Evolutionary conservation across 202 grass and related monocot genomes (phyloP).

Genomic region (Panicum hallii): DNA sequence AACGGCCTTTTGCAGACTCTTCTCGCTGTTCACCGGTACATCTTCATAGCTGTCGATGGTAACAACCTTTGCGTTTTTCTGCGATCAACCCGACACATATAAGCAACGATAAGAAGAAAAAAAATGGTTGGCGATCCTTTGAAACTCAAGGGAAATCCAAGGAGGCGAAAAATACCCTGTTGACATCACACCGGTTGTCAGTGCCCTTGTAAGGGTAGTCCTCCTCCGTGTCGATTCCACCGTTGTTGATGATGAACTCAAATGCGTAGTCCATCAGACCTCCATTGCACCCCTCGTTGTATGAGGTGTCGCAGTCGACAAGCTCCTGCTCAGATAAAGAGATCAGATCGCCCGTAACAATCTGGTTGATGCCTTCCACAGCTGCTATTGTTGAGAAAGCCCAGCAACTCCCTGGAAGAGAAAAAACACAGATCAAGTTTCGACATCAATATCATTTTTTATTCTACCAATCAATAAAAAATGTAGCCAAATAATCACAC

Average conservation of each 20-base stretch:
- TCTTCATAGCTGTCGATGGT: slow-evolving; percentile 74
- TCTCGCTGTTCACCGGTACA: slow-evolving; percentile 65
- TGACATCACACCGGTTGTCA: slow-evolving; percentile 62
- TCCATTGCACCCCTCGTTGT: slow-evolving; percentile 88
- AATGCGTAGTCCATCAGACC: slow-evolving; percentile 94
- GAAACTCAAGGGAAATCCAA: background rate
- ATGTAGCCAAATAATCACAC: background rate
- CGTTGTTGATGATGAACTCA: slow-evolving; percentile 82
- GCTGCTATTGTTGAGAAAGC: slow-evolving; percentile 86
- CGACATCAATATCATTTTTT: background rate
- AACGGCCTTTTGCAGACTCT: slow-evolving; percentile 73
- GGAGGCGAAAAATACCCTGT: slow-evolving; percentile 47
- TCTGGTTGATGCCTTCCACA: slow-evolving; percentile 83
- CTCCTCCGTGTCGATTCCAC: slow-evolving; percentile 59
- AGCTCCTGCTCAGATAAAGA: slow-evolving; percentile 90
- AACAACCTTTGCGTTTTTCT: slow-evolving; percentile 88
- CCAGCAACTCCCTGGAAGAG: slow-evolving; percentile 79
- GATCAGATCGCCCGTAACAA: slow-evolving; percentile 73
- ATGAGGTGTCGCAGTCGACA: slow-evolving; percentile 84
- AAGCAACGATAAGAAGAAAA: background rate
- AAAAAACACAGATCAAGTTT: slow-evolving; percentile 31
- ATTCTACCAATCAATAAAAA: background rate
- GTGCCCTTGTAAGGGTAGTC: slow-evolving; percentile 77
- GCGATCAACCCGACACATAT: slow-evolving; percentile 29
- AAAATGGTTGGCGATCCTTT: background rate